These are phyloP conservation scores for Mycena sp. DNA, from an alignment of 1,284 basidiomycete species.

Conservation along the genomic window DNA sequence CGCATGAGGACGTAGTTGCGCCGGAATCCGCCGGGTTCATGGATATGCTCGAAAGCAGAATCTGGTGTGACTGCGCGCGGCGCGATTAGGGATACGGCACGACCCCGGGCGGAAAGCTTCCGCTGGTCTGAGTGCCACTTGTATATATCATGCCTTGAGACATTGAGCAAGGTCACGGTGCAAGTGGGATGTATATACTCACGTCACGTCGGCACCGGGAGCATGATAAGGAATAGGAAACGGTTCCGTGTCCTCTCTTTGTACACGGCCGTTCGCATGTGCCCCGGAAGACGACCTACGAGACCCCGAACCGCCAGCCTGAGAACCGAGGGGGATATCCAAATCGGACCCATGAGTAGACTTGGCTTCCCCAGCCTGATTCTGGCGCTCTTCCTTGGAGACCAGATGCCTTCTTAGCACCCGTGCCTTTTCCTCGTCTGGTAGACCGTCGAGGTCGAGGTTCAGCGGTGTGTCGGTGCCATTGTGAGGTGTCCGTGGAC, in stretches of 20 bases:
- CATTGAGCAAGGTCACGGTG: conserved; percentile 25
- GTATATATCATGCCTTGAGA: conserved; percentile 86
- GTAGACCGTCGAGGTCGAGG: conserved; percentile 63
- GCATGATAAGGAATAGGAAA: conserved; percentile 89
- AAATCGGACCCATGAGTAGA: conserved; percentile 46
- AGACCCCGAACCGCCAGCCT: conserved; percentile 15
- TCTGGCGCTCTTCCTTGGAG: conserved; percentile 71
- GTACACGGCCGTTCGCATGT: conserved; percentile 31
- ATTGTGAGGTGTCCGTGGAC: conserved; percentile 29
- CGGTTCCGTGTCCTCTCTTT: conserved; percentile 64
- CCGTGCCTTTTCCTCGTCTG: conserved; percentile 85
- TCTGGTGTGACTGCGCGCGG: conserved; percentile 60
- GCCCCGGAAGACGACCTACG: conserved; percentile 34
- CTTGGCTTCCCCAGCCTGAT: conserved; percentile 34
- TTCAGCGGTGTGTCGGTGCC: conserved; percentile 43
- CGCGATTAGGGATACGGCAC: conserved; percentile 79
- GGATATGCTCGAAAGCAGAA: conserved; percentile 90
- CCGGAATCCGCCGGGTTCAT: conserved; percentile 93
- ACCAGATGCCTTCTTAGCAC: conserved; percentile 86
- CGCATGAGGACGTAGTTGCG: conserved; percentile 84
- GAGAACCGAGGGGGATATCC: conserved; percentile 38
- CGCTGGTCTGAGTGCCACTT: conserved; percentile 89
- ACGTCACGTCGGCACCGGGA: conserved; percentile 91
- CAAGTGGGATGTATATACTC: conserved; percentile 48
- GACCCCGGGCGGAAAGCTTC: conserved; percentile 63